phyloP scores from a whole-genome alignment of 2,329 filamentous ascomycete genomes.

The Clathrospora elynae region DNA sequence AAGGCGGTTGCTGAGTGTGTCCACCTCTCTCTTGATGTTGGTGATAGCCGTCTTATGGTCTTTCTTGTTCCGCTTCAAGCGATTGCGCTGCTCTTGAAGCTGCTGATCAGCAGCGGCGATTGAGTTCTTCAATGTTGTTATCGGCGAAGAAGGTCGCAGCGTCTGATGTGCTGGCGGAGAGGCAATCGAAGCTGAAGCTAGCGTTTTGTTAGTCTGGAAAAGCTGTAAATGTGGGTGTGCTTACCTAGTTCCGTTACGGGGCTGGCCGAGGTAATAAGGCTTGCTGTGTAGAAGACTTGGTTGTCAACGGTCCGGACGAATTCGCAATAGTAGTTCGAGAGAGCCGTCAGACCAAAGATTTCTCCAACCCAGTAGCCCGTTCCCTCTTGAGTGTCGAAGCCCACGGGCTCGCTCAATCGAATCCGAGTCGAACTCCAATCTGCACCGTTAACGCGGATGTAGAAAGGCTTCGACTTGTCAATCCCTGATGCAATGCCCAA shows the following conservation, averaged over 20 bases:
- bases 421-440: conserved; percentile 80
- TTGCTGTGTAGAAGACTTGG: conserved; percentile 71
- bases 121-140: conserved; percentile 75
- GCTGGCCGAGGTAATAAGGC: conserved; percentile 68
- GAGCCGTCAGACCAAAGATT: conserved; percentile 69
- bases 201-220: conserved; percentile 15
- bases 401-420: conserved; percentile 55
- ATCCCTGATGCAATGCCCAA: conserved; percentile 56
- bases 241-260: conserved; percentile 64
- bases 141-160: conserved; percentile 74
- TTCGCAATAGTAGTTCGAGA: conserved; percentile 78
- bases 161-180: conserved; percentile 63
- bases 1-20: conserved; percentile 68
- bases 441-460: conserved; percentile 77
- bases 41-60: conserved; percentile 74
- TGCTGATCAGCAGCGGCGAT: conserved; percentile 74
- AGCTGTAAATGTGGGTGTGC: conserved; percentile 16
- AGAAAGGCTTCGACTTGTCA: conserved; percentile 75
- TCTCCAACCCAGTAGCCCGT: conserved; percentile 69
- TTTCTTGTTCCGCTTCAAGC: conserved; percentile 72
- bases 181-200: conserved; percentile 35
- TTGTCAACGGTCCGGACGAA: conserved; percentile 72
- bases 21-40: conserved; percentile 73
- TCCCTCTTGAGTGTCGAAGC: conserved; percentile 52
- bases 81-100: conserved; percentile 69